These are phyloP conservation scores for Lyophyllum decastes DNA, from an alignment of 768 basidiomycete genomes.

Conservation along the genomic window DNA sequence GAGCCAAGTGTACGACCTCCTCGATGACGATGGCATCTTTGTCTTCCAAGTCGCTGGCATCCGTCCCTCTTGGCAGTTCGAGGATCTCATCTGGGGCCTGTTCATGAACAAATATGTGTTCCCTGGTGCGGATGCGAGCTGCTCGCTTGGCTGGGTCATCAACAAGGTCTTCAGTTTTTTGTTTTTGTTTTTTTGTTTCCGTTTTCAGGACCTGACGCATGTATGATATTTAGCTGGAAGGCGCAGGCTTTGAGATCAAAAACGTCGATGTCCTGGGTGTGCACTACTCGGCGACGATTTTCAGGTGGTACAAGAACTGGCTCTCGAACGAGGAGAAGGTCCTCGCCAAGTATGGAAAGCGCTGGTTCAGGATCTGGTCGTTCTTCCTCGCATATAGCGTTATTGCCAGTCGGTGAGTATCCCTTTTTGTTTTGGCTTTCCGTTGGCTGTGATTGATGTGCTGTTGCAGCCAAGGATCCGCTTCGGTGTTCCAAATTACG, in stretches of 20 bases:
- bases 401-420: constrained; percentile 73
- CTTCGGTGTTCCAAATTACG: constrained; percentile 96
- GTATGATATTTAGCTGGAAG: constrained; percentile 61
- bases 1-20: constrained; percentile 86
- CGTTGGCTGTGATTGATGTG: no score
- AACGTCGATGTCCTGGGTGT: constrained; percentile 96
- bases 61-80: constrained; percentile 96
- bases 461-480: constrained; percentile 71
- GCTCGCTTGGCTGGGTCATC: constrained; percentile 95
- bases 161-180: no score
- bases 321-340: constrained; percentile 89
- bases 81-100: constrained; percentile 96
- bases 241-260: constrained; percentile 95
- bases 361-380: constrained; percentile 94
- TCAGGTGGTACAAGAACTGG: constrained; percentile 98
- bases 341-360: constrained; percentile 85
- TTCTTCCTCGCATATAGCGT: constrained; percentile 94
- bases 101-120: constrained; percentile 99
- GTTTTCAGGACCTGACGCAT: neutral
- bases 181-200: no score
- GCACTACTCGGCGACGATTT: constrained; percentile 92
- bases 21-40: constrained; percentile 93
- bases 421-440: neutral
- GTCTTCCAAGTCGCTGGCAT: constrained; percentile 98
- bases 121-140: constrained; percentile 97